Percentiles rank a stretch among this genome's conserved stretches.
Conservation (phyloP, 345 rosid species). For the Schrenkiella parvula region DNA sequence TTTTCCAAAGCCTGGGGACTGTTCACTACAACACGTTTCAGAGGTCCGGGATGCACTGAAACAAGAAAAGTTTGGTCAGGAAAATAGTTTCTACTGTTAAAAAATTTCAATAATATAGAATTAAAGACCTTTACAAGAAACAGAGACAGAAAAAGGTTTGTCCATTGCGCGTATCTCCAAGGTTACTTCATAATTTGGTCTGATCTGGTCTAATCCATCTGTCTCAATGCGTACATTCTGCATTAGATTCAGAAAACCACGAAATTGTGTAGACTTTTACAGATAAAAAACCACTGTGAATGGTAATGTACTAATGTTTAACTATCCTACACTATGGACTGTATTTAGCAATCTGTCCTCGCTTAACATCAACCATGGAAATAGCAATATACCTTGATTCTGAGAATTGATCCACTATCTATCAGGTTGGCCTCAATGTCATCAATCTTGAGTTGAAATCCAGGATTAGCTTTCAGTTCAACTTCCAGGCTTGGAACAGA, state of each 20-base stretch:
- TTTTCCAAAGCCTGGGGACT: constrained; percentile 27
- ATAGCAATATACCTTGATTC: constrained; percentile 43
- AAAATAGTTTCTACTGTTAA: too few relatives aligned
- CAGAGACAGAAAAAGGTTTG: too few relatives aligned
- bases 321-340: not conserved
- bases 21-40: constrained; percentile 26
- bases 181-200: constrained; percentile 43
- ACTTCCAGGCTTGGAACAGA: constrained; percentile 37
- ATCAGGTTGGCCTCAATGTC: constrained; percentile 34
- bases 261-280: not conserved
- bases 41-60: constrained; percentile 55
- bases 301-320: not conserved
- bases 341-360: not conserved
- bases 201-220: constrained; percentile 36
- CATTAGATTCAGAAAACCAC: not conserved
- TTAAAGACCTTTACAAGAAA: too few relatives aligned
- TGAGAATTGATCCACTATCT: constrained; percentile 24
- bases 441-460: not conserved
- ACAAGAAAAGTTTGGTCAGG: not conserved
- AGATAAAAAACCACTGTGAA: not conserved
- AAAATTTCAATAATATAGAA: too few relatives aligned
- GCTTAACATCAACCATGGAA: not conserved
- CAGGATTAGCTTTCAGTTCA: constrained; percentile 21
- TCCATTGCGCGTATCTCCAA: constrained; percentile 37
- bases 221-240: constrained; percentile 45